phyloP scores from a whole-genome alignment of 2,329 filamentous ascomycete genomes.

The Chaetomiaceae sp. region DNA sequence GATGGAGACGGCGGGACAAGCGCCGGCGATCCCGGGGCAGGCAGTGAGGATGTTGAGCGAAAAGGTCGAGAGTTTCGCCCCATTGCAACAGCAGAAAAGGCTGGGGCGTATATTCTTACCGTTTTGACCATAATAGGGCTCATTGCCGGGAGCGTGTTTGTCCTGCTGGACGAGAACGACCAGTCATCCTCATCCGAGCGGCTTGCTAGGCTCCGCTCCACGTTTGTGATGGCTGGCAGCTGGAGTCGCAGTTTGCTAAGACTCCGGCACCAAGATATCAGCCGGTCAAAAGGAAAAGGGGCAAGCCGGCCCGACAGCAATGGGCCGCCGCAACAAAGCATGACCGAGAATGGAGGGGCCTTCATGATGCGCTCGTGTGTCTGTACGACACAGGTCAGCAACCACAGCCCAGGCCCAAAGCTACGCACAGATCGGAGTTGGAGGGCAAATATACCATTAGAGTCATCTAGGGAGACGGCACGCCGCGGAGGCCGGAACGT shows the following conservation, averaged over 20 bases:
- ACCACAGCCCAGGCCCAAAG: background rate
- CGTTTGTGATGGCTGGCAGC: conserved; percentile 7
- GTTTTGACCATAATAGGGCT: conserved; percentile 52
- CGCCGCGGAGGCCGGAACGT: background rate
- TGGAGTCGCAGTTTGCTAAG: background rate
- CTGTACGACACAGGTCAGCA: background rate
- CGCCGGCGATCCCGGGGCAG: conserved; percentile 33
- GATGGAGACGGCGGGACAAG: conserved; percentile 56
- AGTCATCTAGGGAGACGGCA: background rate
- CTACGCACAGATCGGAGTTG: background rate
- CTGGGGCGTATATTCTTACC: conserved; percentile 47
- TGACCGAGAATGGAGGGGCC: background rate
- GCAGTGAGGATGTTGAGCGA: conserved; percentile 43
- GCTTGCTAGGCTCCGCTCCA: conserved; percentile 27
- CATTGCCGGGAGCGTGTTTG: conserved; percentile 48
- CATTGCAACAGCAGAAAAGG: conserved; percentile 59
- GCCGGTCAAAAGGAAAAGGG: background rate
- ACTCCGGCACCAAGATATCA: background rate
- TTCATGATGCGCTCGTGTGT: background rate
- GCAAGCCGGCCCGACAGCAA: conserved; percentile 6
- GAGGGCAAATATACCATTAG: background rate
- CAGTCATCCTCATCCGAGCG: conserved; percentile 33
- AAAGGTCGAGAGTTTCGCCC: conserved; percentile 29
- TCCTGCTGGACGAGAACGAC: conserved; percentile 46
- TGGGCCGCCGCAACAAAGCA: background rate